phyloP scores from a whole-genome alignment of 495 filamentous ascomycete species.

The Staphylotrichum tortipilum region DNA sequence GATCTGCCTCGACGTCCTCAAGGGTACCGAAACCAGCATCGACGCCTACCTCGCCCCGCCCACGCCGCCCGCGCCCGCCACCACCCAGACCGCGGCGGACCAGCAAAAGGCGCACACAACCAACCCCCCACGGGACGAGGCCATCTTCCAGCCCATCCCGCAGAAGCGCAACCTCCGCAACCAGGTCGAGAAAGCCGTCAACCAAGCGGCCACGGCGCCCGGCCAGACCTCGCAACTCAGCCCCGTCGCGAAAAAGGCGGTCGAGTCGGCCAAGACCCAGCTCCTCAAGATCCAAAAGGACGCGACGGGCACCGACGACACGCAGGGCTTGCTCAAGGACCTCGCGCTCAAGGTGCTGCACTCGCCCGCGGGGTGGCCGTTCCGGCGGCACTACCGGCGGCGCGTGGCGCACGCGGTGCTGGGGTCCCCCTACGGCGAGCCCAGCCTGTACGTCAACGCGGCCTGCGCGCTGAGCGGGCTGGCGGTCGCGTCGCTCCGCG shows the following conservation, averaged over 20 bases:
- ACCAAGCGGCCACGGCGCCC: conserved; percentile 47
- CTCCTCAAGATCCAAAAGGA: conserved; percentile 40
- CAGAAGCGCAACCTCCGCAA: conserved; percentile 40
- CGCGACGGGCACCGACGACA: conserved; percentile 30
- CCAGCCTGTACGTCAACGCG: conserved; percentile 59
- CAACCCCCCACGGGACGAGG: conserved; percentile 47
- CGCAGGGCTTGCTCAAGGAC: conserved; percentile 29
- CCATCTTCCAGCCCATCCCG: conserved; percentile 47
- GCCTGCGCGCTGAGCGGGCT: conserved; percentile 60
- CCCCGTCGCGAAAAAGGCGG: conserved; percentile 32
- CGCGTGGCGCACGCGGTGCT: conserved; percentile 54
- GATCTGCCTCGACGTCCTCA: conserved; percentile 58
- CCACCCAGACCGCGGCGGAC: conserved; percentile 21
- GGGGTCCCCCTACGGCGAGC: conserved; percentile 57
- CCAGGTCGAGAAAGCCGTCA: conserved; percentile 45
- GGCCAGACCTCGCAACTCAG: conserved; percentile 44
- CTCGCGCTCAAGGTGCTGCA: conserved; percentile 30
- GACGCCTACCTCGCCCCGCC: conserved; percentile 45
- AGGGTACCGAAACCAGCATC: conserved; percentile 56
- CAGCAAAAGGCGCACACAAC: conserved; percentile 23
- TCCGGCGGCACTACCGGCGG: conserved; percentile 61
- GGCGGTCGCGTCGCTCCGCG: conserved; percentile 59
- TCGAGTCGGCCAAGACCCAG: conserved; percentile 27
- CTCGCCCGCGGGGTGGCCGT: conserved; percentile 55
- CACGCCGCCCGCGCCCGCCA: conserved; percentile 22